A percentile compares a stretch with the other conserved stretches of the same genome.
Conservation (phyloP, 495 filamentous ascomycete species). For the Penicillium robsamsonii region DNA sequence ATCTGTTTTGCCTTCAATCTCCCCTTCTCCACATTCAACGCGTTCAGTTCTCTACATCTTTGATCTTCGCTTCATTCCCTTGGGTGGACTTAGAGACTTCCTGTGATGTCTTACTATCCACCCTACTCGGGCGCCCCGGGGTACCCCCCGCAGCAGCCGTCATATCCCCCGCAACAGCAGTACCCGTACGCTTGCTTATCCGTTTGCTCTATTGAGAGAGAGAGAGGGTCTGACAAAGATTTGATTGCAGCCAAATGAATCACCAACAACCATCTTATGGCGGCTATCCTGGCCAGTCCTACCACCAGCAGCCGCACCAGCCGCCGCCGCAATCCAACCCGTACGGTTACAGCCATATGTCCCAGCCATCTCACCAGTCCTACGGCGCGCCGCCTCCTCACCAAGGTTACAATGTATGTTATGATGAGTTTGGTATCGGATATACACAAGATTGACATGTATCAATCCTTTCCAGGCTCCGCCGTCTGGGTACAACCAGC, state of each 20-base stretch:
- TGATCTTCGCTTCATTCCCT: not conserved
- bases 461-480: constrained; percentile 22
- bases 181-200: constrained; percentile 37
- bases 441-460: constrained; percentile 18
- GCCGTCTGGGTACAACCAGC: constrained; percentile 37
- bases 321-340: constrained; percentile 39
- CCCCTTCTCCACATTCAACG: constrained; percentile 22
- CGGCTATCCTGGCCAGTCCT: constrained; percentile 49
- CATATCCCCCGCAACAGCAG: constrained; percentile 35
- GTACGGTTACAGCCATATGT: constrained; percentile 46
- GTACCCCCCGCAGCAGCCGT: constrained; percentile 49
- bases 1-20: constrained; percentile 26
- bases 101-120: constrained; percentile 53
- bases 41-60: constrained; percentile 2
- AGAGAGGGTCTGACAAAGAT: constrained; percentile 9
- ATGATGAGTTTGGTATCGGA: not conserved
- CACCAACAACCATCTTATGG: constrained; percentile 40
- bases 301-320: constrained; percentile 40
- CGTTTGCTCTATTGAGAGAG: constrained; percentile 2
- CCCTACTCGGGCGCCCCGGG: constrained; percentile 46
- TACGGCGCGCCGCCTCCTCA: constrained; percentile 43
- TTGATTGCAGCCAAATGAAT: constrained; percentile 30
- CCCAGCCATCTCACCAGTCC: constrained; percentile 40
- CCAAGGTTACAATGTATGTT: constrained; percentile 45
- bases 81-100: not conserved